Evolutionary conservation across 257 asterid species (phyloP).

Genomic region (Salvia miltiorrhiza): DNA sequence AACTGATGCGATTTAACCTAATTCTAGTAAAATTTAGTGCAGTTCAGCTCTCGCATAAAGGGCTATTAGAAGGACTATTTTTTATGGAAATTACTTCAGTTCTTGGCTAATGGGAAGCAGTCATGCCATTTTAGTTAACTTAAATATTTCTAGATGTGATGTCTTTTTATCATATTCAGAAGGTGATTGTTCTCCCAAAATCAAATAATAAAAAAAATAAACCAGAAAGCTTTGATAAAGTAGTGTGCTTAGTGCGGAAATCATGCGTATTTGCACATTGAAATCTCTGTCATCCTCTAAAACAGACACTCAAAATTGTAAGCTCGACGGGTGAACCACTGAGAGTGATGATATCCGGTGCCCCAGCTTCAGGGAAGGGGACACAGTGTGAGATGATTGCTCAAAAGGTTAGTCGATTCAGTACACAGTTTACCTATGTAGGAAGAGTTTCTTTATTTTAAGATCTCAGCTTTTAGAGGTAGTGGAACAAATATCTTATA

Average conservation of each 20-base stretch:
- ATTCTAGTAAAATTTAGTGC: slow-evolving; percentile 1
- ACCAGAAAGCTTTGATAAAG: not conserved
- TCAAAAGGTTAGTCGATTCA: slow-evolving; percentile 51
- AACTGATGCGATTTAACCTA: not conserved
- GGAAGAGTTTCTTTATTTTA: not conserved
- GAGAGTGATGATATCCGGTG: slow-evolving; percentile 95
- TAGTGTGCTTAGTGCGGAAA: not conserved
- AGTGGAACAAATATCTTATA: not conserved
- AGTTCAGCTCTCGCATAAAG: slow-evolving; percentile 6
- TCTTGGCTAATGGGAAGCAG: not conserved
- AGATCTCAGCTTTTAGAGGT: not conserved
- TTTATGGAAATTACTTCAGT: not conserved
- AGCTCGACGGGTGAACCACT: slow-evolving; percentile 61
- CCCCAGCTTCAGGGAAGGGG: slow-evolving; percentile 98
- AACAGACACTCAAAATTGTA: slow-evolving; percentile 47
- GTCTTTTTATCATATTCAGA: not conserved
- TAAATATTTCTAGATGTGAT: not conserved
- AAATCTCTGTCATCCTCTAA: slow-evolving; percentile 12
- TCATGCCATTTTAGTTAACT: slow-evolving; percentile 4
- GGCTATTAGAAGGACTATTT: not conserved
- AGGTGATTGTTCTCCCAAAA: not conserved
- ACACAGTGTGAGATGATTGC: slow-evolving; percentile 92
- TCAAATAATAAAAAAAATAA: not conserved
- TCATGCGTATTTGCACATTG: not conserved
- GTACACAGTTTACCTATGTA: not conserved